phyloP scores from a whole-genome alignment of 1,284 basidiomycete genomes.

The Phellinidium pouzarii region DNA sequence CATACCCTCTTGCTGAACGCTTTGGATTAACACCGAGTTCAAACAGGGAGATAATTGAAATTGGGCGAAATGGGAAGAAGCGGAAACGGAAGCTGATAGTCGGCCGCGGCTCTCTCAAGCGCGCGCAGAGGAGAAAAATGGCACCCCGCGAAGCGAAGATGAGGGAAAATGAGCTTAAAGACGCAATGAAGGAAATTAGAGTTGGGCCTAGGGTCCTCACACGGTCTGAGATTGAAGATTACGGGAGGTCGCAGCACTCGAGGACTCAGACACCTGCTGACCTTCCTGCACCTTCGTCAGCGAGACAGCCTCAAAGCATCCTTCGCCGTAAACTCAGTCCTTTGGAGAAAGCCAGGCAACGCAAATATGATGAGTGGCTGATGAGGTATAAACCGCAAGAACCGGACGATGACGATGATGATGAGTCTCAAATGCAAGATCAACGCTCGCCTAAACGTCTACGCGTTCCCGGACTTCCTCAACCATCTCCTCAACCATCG shows the following conservation, averaged over 20 bases:
- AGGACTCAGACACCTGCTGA: not conserved
- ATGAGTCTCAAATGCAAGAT: not conserved
- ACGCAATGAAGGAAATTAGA: not conserved
- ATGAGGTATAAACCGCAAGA: not conserved
- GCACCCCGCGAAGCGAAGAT: not conserved
- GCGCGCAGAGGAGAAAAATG: not conserved
- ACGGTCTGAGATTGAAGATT: slow-evolving; percentile 3
- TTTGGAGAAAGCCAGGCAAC: slow-evolving; percentile 2
- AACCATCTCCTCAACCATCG: not conserved
- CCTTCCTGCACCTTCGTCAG: not conserved
- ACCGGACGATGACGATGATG: slow-evolving; percentile 3
- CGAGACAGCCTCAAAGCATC: not conserved
- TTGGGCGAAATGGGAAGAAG: slow-evolving; percentile 7
- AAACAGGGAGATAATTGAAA: not conserved
- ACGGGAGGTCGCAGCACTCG: not conserved
- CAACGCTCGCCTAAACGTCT: not conserved
- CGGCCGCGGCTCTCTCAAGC: slow-evolving; percentile 5
- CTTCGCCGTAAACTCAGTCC: slow-evolving; percentile 8
- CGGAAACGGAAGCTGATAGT: slow-evolving; percentile 1
- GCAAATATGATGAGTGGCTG: not conserved
- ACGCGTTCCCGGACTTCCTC: not conserved
- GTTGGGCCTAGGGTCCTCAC: slow-evolving; percentile 2
- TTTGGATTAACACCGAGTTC: not conserved
- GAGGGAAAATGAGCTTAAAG: not conserved
- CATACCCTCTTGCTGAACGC: slow-evolving; percentile 10